Evolutionary conservation across 1,139 yeast genomes (phyloP).

Genomic region (Magnusiomyces magnusii): DNA sequence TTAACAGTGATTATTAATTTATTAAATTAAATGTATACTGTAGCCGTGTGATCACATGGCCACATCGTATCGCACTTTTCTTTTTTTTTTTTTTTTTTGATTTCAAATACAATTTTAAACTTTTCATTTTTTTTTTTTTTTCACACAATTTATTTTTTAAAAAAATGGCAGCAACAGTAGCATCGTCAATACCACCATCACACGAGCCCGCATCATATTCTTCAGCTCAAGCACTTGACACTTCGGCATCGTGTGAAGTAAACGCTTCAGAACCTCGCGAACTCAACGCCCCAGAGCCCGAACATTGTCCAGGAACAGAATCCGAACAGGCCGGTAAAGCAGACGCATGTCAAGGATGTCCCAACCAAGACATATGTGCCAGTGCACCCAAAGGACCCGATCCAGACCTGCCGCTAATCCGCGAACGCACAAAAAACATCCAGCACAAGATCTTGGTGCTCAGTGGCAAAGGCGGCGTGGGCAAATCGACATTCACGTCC

Average conservation of each 20-base stretch:
- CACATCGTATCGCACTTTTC: not conserved
- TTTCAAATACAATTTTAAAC: not conserved
- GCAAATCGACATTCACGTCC: conserved; percentile 91
- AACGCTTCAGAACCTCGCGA: not conserved
- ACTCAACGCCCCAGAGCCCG: conserved; percentile 49
- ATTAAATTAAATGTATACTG: not conserved
- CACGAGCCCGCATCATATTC: not conserved
- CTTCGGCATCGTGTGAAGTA: too few relatives aligned
- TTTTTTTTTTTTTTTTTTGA: not conserved
- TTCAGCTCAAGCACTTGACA: not conserved
- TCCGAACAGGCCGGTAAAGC: conserved; percentile 89
- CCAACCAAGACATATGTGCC: conserved; percentile 85
- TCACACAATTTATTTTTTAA: not conserved
- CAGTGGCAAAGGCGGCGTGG: conserved; percentile 98
- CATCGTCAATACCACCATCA: not conserved
- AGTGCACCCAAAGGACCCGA: conserved; percentile 92
- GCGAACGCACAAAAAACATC: conserved; percentile 55
- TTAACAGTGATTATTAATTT: too few relatives aligned
- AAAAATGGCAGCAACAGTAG: not conserved
- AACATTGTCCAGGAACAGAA: conserved; percentile 98
- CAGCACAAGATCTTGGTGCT: conserved; percentile 79
- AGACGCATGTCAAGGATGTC: conserved; percentile 92
- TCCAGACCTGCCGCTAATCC: conserved; percentile 81
- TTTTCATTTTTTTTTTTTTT: not conserved
- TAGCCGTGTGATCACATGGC: not conserved